Evolutionary conservation across 2,329 filamentous ascomycete genomes (phyloP), one percentile per base, ranked within the genome.

Genomic region (Phialophora tarda): DNA sequence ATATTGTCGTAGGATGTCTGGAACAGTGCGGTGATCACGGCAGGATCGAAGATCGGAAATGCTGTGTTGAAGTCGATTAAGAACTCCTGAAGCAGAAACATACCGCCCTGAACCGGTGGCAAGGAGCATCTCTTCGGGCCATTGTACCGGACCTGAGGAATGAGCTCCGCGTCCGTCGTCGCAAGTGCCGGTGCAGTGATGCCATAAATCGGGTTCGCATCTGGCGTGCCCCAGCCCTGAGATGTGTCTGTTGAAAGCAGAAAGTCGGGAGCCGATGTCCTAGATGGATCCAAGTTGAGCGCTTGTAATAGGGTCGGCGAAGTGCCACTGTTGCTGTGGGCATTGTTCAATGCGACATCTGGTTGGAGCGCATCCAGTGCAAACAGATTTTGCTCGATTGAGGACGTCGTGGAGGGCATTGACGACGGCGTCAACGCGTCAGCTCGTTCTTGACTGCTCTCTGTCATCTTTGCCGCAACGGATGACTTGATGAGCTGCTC

Each of bases 61-160:
- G 98, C 94, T 85, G 92, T 94, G 81, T 99, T 99, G 84, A 98
- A 97, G 80, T 97, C 97, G 74, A 96, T 91, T 72, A 98, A 97
- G 75, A 90, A 98, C 77, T 98, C 95, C 77, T 90, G 92, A 64
- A 97, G 86, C 47, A 98, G 82, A 1, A 92, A 96, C 68, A 96
- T 78, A 0, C 92, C 92, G 78, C 97, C 93, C n/a, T 88, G 83
- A 77, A 95, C 95, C 0, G 91, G 83, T 1, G 95, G 95, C 32
- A 98, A 78, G 17, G 88, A 66, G 53, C 67, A 69, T 38, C 62
- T 69, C 28, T 63, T 63, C 38, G 24, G 28, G 26, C 64, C 61
- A 23, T 62, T 62, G 23, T 55, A 59, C 32, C 50, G 66, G 28
- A 58, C 21, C 23, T 47, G 63, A 41, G 60, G 63, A 1, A 24